These are phyloP conservation scores for Jacaranda mimosifolia DNA, from an alignment of 257 asterid species.

Conservation along the genomic window DNA sequence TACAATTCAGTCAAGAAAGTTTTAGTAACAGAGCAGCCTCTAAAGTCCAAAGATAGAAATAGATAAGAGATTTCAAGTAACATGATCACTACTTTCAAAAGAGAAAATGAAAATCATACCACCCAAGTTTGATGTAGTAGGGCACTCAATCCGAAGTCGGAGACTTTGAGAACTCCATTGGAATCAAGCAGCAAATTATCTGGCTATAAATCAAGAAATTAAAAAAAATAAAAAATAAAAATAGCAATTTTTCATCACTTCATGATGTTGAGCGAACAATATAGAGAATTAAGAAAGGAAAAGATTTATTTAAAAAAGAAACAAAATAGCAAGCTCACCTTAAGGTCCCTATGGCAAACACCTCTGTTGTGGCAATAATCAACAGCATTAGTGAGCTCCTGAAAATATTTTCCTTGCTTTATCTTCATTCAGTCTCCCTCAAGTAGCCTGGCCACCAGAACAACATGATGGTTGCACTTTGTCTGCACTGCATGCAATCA, in stretches of 20 bases:
- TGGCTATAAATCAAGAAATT: slow-evolving; percentile 56
- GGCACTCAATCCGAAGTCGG: slow-evolving; percentile 87
- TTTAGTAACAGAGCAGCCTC: no score
- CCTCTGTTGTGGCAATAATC: slow-evolving; percentile 94
- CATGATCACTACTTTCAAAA: background rate
- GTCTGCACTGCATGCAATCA: no score
- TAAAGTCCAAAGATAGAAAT: no score
- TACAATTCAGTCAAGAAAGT: no score
- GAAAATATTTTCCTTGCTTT: slow-evolving; percentile 74
- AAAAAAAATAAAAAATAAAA: no score
- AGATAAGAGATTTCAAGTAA: background rate
- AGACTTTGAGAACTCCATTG: slow-evolving; percentile 69
- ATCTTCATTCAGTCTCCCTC: slow-evolving; percentile 75
- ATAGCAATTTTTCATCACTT: no score
- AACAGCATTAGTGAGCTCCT: slow-evolving; percentile 84
- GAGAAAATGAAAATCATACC: slow-evolving; percentile 39
- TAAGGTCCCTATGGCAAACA: slow-evolving; percentile 84
- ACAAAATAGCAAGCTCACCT: slow-evolving; percentile 46
- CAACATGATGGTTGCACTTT: no score
- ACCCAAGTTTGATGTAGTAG: slow-evolving; percentile 77
- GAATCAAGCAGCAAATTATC: slow-evolving; percentile 84
- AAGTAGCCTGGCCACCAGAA: slow-evolving; percentile 53
- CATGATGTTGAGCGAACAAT: no score
- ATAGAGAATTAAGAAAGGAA: no score
- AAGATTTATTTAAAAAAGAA: no score